A percentile compares a stretch with the other conserved stretches of the same genome.
Evolutionary conservation across 345 rosid genomes (phyloP).

Genomic region (Lagerstroemia speciosa): DNA sequence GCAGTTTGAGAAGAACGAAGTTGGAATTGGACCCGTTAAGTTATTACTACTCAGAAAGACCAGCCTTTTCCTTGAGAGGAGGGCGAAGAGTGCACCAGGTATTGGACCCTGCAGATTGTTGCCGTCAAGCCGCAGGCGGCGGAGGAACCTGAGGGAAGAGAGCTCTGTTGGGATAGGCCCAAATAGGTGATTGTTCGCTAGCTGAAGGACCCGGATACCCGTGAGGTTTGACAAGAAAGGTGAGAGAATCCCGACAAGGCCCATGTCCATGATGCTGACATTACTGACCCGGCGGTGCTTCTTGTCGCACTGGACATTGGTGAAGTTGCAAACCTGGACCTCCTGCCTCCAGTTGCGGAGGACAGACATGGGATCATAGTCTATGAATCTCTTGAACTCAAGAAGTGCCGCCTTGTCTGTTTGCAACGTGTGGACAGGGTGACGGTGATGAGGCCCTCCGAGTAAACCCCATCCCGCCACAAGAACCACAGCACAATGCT

Average conservation of each 20-base stretch:
- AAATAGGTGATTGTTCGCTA: conserved; percentile 24
- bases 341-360: conserved; percentile 34
- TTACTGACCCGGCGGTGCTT: conserved; percentile 21
- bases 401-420: conserved; percentile 44
- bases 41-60: conserved; percentile 16
- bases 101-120: conserved; percentile 31
- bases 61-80: conserved; percentile 11
- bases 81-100: conserved; percentile 23
- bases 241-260: conserved; percentile 28
- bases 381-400: conserved; percentile 26
- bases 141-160: conserved; percentile 27
- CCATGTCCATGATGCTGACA: conserved; percentile 18
- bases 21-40: conserved; percentile 27
- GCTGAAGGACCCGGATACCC: conserved; percentile 23
- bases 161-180: conserved; percentile 35
- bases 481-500: conserved; percentile 8
- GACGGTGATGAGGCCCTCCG: background rate
- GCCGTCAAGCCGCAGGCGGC: conserved; percentile 11
- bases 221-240: conserved; percentile 41
- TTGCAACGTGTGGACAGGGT: conserved; percentile 20
- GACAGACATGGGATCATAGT: conserved; percentile 19
- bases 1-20: conserved; percentile 41
- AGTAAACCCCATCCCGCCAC: conserved; percentile 2
- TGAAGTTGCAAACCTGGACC: conserved; percentile 33
- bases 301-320: conserved; percentile 27